Percentiles rank a stretch among this genome's conserved stretches.
Conservation (phyloP, 148 eudicot species). For the Bassia scoparia region DNA sequence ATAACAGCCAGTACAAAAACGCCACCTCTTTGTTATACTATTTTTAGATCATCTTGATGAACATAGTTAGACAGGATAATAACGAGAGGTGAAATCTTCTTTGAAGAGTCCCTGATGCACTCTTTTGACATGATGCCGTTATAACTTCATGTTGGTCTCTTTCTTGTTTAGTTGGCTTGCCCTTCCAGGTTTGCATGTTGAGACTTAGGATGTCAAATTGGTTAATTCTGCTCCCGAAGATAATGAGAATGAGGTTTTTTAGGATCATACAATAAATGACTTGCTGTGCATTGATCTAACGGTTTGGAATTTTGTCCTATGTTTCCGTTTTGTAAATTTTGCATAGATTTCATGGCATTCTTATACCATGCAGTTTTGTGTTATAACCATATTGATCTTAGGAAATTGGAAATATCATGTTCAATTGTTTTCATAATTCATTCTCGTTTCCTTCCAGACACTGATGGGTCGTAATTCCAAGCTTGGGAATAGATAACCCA, state of each 20-base stretch:
- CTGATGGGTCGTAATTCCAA: conserved; percentile 92
- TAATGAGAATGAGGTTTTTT: too few relatives aligned
- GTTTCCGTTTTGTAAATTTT: too few relatives aligned
- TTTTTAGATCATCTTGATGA: too few relatives aligned
- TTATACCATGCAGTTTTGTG: not conserved
- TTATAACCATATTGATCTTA: not conserved
- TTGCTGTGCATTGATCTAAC: too few relatives aligned
- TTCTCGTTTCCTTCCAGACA: conserved; percentile 43
- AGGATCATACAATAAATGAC: too few relatives aligned
- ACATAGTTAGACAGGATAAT: not conserved
- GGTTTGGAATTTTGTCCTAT: too few relatives aligned
- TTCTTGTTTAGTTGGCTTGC: not conserved
- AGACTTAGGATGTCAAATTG: not conserved
- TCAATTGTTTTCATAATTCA: not conserved
- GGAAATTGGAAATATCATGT: too few relatives aligned
- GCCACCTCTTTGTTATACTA: too few relatives aligned
- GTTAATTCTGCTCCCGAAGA: not conserved
- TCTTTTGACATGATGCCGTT: not conserved
- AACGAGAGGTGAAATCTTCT: not conserved
- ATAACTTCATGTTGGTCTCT: not conserved
- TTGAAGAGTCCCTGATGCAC: not conserved
- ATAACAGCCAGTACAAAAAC: too few relatives aligned
- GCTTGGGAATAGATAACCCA: conserved; percentile 72
- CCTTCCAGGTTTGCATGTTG: not conserved
- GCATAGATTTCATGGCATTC: too few relatives aligned